These are phyloP conservation scores for Fraxinus sp. DNA, from an alignment of 305 asterid genomes.

Conservation along the genomic window DNA sequence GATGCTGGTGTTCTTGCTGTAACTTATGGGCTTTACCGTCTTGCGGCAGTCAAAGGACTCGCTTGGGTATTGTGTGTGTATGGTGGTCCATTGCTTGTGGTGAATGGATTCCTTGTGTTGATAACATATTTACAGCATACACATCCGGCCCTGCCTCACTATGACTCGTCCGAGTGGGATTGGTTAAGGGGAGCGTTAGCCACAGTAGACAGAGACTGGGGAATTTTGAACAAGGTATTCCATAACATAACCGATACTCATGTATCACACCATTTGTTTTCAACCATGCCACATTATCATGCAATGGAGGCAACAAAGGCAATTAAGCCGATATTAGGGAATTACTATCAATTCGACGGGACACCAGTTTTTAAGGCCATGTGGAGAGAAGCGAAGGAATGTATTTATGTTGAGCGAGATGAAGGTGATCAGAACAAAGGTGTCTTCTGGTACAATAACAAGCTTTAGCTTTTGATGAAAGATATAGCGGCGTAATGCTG, in stretches of 20 bases:
- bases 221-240: slow-evolving; percentile 46
- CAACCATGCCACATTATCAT: slow-evolving; percentile 51
- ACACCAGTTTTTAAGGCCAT: slow-evolving; percentile 38
- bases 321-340: slow-evolving; percentile 41
- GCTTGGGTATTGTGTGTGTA: slow-evolving; percentile 38
- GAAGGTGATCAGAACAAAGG: slow-evolving; percentile 40
- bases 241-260: slow-evolving; percentile 48
- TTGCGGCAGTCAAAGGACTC: slow-evolving; percentile 42
- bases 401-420: slow-evolving; percentile 41
- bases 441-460: slow-evolving; percentile 45
- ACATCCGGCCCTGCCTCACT: slow-evolving; percentile 46
- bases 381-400: slow-evolving; percentile 45
- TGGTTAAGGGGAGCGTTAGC: slow-evolving; percentile 51
- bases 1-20: slow-evolving; percentile 34
- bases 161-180: slow-evolving; percentile 47
- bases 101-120: slow-evolving; percentile 45
- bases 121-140: slow-evolving; percentile 51
- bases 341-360: slow-evolving; percentile 41
- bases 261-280: slow-evolving; percentile 42
- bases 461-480: slow-evolving; percentile 22
- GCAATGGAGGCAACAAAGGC: slow-evolving; percentile 51
- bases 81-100: slow-evolving; percentile 37
- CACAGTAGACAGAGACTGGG: slow-evolving; percentile 43
- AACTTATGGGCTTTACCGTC: slow-evolving; percentile 30
- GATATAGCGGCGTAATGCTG: not conserved